Conservation (phyloP, 129 eudicot genomes). For the Arctium lappa region DNA sequence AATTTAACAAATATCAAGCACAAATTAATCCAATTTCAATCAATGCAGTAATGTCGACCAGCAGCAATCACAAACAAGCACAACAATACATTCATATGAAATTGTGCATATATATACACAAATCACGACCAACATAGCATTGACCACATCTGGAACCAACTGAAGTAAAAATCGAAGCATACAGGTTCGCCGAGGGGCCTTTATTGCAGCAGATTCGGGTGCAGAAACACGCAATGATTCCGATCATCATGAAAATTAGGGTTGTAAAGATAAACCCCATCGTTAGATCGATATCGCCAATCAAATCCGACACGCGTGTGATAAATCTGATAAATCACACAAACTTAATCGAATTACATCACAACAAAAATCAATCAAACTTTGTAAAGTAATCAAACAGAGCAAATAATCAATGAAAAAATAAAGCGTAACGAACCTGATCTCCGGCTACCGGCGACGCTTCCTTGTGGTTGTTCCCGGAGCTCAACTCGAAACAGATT, state of each 20-base stretch:
- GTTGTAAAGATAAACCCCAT: constrained; percentile 76
- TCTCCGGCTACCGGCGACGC: constrained; percentile 33
- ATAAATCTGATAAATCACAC: constrained; percentile 14
- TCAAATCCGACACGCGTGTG: constrained; percentile 22
- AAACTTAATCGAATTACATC: constrained; percentile 16
- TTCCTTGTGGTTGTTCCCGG: constrained; percentile 27
- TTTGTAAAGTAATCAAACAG: not conserved
- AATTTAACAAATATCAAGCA: not conserved
- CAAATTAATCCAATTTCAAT: not conserved
- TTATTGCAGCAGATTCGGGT: constrained; percentile 66
- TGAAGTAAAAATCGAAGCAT: constrained; percentile 15
- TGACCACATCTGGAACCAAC: constrained; percentile 12
- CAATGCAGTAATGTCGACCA: not conserved
- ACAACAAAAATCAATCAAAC: not conserved
- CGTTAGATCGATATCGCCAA: constrained; percentile 30
- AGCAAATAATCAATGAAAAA: not conserved
- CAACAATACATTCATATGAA: not conserved
- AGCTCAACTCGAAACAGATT: constrained; percentile 33
- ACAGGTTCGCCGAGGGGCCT: constrained; percentile 78
- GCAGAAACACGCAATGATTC: constrained; percentile 57
- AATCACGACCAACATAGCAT: not conserved
- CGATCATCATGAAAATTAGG: constrained; percentile 56
- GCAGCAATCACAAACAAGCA: not conserved
- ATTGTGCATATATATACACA: not conserved
- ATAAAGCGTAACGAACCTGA: constrained; percentile 18